Evolutionary conservation across 2,329 filamentous ascomycete species (phyloP).

Genomic region (Aspergillus sojae): DNA sequence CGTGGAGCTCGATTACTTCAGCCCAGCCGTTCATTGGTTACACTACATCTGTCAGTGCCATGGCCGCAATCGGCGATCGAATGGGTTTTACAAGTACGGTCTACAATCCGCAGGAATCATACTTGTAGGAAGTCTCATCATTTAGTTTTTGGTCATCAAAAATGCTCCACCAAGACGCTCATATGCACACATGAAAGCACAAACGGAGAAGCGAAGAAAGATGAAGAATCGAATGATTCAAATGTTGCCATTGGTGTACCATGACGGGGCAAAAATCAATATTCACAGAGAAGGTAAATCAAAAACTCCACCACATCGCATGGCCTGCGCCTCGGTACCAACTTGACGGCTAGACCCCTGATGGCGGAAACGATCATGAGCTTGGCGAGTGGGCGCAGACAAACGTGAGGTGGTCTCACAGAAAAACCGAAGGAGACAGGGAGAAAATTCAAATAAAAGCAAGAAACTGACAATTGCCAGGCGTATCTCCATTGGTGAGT

Average conservation of each 20-base stretch:
- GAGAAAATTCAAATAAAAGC: constrained; percentile 8
- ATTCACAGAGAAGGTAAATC: constrained; percentile 25
- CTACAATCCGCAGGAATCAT: background rate
- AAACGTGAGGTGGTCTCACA: background rate
- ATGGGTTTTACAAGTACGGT: background rate
- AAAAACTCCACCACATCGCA: constrained; percentile 10
- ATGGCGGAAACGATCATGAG: background rate
- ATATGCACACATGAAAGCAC: constrained; percentile 14
- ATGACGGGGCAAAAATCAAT: constrained; percentile 17
- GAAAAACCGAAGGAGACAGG: background rate
- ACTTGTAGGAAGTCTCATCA: constrained; percentile 14
- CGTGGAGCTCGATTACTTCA: background rate
- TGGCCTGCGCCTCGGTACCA: background rate
- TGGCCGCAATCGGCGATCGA: background rate
- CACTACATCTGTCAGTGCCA: background rate
- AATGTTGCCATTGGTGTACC: constrained; percentile 20
- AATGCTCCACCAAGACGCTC: constrained; percentile 21
- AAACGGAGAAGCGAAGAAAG: constrained; percentile 14
- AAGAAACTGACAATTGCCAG: constrained; percentile 20
- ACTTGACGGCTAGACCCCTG: background rate
- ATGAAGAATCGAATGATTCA: constrained; percentile 18
- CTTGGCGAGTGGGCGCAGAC: constrained; percentile 7
- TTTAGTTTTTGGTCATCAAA: constrained; percentile 18
- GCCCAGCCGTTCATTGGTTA: background rate
- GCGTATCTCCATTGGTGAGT: constrained; percentile 12